phyloP scores from a whole-genome alignment of 2,329 filamentous ascomycete genomes.

The Zasmidium citrigriseum region DNA sequence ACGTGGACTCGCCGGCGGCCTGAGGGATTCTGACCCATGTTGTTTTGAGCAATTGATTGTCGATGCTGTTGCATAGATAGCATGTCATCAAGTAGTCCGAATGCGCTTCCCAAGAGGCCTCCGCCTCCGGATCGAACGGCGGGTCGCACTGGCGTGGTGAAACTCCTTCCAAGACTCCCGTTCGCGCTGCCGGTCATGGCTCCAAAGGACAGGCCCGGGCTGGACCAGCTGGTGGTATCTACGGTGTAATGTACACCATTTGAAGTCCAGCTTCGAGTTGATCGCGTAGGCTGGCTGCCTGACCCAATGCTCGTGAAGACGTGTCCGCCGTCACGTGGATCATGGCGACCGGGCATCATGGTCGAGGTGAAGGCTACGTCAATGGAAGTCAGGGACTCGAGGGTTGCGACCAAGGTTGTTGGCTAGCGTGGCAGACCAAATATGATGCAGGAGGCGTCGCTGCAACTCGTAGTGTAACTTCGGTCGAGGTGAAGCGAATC shows the following conservation, averaged over 20 bases:
- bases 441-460: constrained; percentile 1
- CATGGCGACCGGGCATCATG: constrained; percentile 11
- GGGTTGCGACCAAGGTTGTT: not conserved
- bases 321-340: constrained; percentile 13
- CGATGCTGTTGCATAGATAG: constrained; percentile 20
- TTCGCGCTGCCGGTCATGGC: constrained; percentile 23
- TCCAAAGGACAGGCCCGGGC: constrained; percentile 29
- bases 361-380: not conserved
- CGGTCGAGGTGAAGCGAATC: not conserved
- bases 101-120: constrained; percentile 29
- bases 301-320: constrained; percentile 17
- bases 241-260: constrained; percentile 31
- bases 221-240: constrained; percentile 27
- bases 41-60: constrained; percentile 10
- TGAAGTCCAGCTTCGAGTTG: constrained; percentile 29
- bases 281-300: constrained; percentile 11
- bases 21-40: constrained; percentile 4
- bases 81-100: constrained; percentile 27
- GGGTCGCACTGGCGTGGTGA: constrained; percentile 16
- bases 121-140: constrained; percentile 9
- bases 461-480: not conserved
- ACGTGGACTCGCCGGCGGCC: constrained; percentile 8
- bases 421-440: not conserved
- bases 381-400: not conserved
- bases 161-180: constrained; percentile 12